Conservation (phyloP, 805 yeast genomes). For the Wickerhamiella shivajii region DNA sequence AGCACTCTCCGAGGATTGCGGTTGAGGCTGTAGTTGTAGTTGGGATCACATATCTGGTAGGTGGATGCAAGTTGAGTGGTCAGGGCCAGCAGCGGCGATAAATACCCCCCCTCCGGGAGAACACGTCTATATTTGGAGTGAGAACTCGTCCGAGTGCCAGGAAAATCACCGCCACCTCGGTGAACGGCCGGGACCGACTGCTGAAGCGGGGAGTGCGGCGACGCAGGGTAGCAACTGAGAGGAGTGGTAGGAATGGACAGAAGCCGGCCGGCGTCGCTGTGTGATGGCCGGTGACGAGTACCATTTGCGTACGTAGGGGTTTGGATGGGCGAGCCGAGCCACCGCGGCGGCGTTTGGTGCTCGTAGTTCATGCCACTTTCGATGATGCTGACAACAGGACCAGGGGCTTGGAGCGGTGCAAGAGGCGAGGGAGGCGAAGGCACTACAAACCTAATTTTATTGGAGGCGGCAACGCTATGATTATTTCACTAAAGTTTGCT, state of each 20-base stretch:
- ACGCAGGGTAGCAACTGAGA: slow-evolving; percentile 4
- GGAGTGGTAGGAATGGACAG: slow-evolving; percentile 5
- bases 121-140: slow-evolving; percentile 22
- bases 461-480: no score
- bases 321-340: slow-evolving; percentile 8
- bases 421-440: no score
- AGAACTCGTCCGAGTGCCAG: no score
- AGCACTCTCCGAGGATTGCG: slow-evolving; percentile 84
- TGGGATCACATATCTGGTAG: slow-evolving; percentile 72
- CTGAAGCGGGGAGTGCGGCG: no score
- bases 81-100: slow-evolving; percentile 58
- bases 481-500: no score
- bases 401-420: no score
- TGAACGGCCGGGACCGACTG: no score
- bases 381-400: no score
- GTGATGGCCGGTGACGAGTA: slow-evolving; percentile 2
- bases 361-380: slow-evolving; percentile 6
- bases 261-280: slow-evolving; percentile 4
- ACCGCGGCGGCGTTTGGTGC: slow-evolving; percentile 4
- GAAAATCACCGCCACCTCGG: no score
- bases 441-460: no score
- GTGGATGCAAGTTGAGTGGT: slow-evolving; percentile 67
- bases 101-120: slow-evolving; percentile 26
- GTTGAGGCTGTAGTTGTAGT: slow-evolving; percentile 64
- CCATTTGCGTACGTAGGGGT: slow-evolving; percentile 3